Evolutionary conservation across 257 asterid species (phyloP), one percentile per base, ranked within the genome.

Genomic region (Nicotiana otophora): DNA sequence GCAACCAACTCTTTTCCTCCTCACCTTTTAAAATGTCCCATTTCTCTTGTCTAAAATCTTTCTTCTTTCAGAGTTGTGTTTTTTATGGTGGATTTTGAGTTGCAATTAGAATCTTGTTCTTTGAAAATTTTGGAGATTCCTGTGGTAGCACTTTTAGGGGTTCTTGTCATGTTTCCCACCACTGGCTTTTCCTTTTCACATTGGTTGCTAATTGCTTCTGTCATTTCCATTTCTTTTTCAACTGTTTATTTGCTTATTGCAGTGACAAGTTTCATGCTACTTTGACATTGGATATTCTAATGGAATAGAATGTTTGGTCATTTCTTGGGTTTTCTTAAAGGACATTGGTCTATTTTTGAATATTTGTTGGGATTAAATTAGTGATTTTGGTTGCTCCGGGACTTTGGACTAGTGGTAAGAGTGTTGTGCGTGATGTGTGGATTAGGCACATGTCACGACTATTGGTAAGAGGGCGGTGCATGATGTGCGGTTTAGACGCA

Each of bases 151-250:
- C 83, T 77, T 85, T 85, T 78, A 67, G 53, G 82, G 4, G 36
- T 77, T 77, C 83, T 82, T 23, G 20, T 85, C 83, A 77, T 82
- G 83, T 39, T 74, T 30, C 36, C 83, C 83, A 77, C 81, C 74
- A 2, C 23, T n/a, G 53, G 3, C 48, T 19, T 19, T 12, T 42
- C 31, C 36, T 54, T 39, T 46, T 61, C 14, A 5, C 62, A 48
- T 48, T 48, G 36, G 4, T 74, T 74, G 39, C 7, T 72, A 46
- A 46, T 72, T 72, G 79, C 79, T 46, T 20, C 23, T 72, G 79
- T 46, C 60, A 72, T 72, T 74, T 48, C 60, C 34, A 46, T 70
- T 23, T 72, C 5, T 12, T n/a, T 39, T 72, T 70, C 60, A 11
- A 42, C 79, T 46, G 20, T 46, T 72, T 23, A 3, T 46, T 72